Evolutionary conservation across 352 stramenopile genomes (phyloP), one percentile per base, ranked within the genome.

Genomic region (Phytopythium mirpurense): DNA sequence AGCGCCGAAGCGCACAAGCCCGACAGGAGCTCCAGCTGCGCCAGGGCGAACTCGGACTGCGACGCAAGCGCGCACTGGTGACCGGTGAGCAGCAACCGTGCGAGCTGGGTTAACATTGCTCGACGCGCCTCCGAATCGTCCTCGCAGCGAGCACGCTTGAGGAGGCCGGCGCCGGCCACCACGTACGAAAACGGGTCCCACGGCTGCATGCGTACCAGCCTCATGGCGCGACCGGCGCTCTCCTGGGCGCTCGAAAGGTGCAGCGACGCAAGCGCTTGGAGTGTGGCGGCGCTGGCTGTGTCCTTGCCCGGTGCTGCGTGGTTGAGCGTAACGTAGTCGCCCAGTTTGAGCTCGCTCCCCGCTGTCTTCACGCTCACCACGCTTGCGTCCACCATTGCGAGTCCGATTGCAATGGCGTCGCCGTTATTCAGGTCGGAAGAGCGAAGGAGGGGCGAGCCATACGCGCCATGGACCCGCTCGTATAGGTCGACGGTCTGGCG

Each of bases 141-240:
- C 11, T 71, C 59, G 10, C 68, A 47, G 2, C 27, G 50, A 31
- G 70, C 46, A 11, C 43, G 65, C 57, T 87, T 88, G 38, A 86
- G 65, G n/a, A 84, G 55, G 16, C 70, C 63, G 0, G 72, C 29
- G 11, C 65, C 74, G 42, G 74, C 72, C 11, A 88, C 29, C 26
- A 75, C 56, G 54, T 89, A 88, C 9, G 74, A 72, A 2, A 63
- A 65, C 2, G 76, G 60, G 10, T 84, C 78, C 74, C 72, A 83
- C 23, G 81, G 76, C 35, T 86, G 48, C 52, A 75, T 70, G 29
- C 72, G 81, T 36, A 91, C 62, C 24, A 89, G 65, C 54, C 85
- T 88, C 59, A 41, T 64, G 36, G 10, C 53, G 10, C 3, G 23
- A 2, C 16, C 18, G 26, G 19, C 21, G 34, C 35, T 54, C 12